Base-by-base conservation (phyloP, 257 asterid species). In the Dorcoceras hygrometricum region DNA sequence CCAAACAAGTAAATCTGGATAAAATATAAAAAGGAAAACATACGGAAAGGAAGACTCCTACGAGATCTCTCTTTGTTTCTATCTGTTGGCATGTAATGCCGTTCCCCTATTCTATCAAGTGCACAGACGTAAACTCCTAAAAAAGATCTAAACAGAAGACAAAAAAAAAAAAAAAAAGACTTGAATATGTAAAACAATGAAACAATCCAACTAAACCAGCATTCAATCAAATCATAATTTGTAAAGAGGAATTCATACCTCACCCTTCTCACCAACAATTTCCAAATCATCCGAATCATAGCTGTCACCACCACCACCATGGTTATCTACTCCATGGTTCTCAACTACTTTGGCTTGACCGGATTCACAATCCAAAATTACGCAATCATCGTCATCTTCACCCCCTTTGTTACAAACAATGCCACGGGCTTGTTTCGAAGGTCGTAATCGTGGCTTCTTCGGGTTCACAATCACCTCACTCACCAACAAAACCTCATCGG, bases 231-330 rank as follows among this genome's bases (percentile, higher is more conserved):
- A 70, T 22, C 61, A 32, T 57, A 26, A 59, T 16, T 22, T 16
- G 59, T 48, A 73, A 62, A 61, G 57, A 23, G 20, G 28, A 46
- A 48, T 23, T 5, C 29, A 63, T 76, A 92, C 97, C 96, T 86
- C 93, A 8, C 98, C 98, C 89, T 89, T 92, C 74, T 87, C 96
- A 28, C 85, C 66, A 62, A 87, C 80, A 67, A 92, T 77, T 48
- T 78, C 79, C 73, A 89, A 43, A 54, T 89, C 98, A 66, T 89
- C 97, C 14, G 83, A 75, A 76, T 82, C 90, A 59, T 71, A 80
- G 23, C 29, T 72, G 39, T 19, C 67, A 23, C 2, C 58, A 58
- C 1, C 59, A 59, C 22, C 68, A 25, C 53, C 64, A 28, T 8
- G 18, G 50, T 12, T 54, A 9, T 29, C 36, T 22, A 23, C 79